Conservation (phyloP, 306 rosid species). For the Castanea crenata region DNA sequence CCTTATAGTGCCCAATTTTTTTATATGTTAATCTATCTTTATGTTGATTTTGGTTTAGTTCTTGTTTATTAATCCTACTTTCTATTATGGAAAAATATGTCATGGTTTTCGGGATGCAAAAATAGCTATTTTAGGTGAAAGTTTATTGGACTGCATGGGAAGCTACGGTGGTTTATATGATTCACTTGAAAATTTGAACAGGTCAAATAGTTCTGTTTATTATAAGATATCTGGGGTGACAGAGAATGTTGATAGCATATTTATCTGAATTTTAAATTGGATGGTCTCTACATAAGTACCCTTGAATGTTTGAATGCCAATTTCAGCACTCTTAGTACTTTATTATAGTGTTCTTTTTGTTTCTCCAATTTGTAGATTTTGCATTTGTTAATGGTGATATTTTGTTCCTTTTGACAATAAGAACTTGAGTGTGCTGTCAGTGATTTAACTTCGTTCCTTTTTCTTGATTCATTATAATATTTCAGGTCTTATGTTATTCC, state of each 20-base stretch:
- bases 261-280: background rate
- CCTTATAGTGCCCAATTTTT: background rate
- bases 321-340: background rate
- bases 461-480: background rate
- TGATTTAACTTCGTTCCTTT: background rate
- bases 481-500: slow-evolving; percentile 53
- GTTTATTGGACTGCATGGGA: background rate
- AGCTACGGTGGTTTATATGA: background rate
- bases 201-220: background rate
- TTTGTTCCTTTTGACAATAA: background rate
- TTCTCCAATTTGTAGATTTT: background rate
- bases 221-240: background rate
- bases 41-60: background rate
- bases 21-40: background rate
- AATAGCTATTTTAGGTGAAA: background rate
- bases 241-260: background rate
- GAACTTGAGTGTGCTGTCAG: background rate
- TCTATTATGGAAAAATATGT: background rate
- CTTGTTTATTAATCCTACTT: background rate
- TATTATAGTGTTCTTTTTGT: background rate
- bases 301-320: background rate
- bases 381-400: background rate
- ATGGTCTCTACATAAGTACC: background rate
- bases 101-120: background rate
- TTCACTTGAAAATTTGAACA: background rate